Evolutionary conservation across 306 rosid genomes (phyloP), one percentile per base, ranked within the genome.

Genomic region (Ormosia emarginata): DNA sequence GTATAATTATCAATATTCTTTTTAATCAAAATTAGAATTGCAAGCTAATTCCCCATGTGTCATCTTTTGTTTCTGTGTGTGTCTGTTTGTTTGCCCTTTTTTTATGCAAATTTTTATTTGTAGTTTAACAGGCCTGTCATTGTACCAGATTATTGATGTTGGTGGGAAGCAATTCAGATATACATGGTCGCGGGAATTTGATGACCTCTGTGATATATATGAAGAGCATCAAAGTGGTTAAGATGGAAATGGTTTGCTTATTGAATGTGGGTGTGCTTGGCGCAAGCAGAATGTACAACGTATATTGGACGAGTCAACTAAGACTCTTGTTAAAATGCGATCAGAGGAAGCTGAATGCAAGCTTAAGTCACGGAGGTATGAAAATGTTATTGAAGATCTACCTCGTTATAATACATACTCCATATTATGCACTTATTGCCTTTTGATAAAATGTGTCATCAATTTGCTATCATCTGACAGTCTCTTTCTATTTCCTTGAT

Each of bases 191-290:
- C n/a, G n/a, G n/a, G n/a, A n/a, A n/a, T n/a, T n/a, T n/a, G n/a
- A n/a, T n/a, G n/a, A n/a, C n/a, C n/a, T n/a, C n/a, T n/a, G n/a
- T n/a, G n/a, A n/a, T n/a, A n/a, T 90, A 67, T 95, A 95, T 29
- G 99, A 95, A 85, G 93, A 93, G 84, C 85, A 84, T 50, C 89
- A 66, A 77, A 86, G 92, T 78, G 97, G 98, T 15, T 94, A 92
- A 85, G 92, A 92, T 63, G 97, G 93, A 67, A 85, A 86, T 57
- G 94, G 98, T 78, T 86, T 90, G 80, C 94, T 95, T 47, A 90
- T 91, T 76, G 98, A 95, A 85, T 93, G 97, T 57, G 99, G 99
- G 70, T 80, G 85, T 85, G 96, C 97, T 57, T 93, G 99, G 99
- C 95, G 98, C 70, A 95, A 93, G 87, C 83, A 93, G 80, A 95